phyloP scores from a whole-genome alignment of 352 stramenopile genomes.

The Thraustochytrium sp. region DNA sequence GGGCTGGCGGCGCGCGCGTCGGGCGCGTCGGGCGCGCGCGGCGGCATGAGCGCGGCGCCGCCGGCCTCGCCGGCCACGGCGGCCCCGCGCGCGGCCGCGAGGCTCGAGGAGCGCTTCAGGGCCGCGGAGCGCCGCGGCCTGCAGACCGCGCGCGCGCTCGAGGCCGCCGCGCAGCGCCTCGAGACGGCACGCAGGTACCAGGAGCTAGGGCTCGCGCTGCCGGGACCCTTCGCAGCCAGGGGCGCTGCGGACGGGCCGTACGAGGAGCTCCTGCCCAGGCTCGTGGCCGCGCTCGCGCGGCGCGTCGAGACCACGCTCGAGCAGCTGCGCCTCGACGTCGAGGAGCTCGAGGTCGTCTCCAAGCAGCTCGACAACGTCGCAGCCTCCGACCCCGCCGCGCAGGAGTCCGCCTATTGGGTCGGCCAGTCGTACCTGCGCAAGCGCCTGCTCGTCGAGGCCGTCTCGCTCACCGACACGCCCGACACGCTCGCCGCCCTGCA shows the following conservation, averaged over 20 bases:
- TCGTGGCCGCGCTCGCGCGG: neutral
- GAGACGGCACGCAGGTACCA: neutral
- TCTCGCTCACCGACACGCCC: neutral
- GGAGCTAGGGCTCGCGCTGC: slow-evolving; percentile 19
- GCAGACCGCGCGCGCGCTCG: neutral
- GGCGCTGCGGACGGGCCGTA: neutral
- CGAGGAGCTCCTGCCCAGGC: neutral
- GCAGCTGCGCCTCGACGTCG: slow-evolving; percentile 18
- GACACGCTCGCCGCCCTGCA: neutral
- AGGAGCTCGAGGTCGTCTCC: slow-evolving; percentile 35
- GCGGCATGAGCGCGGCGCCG: neutral
- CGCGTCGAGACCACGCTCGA: slow-evolving; percentile 11
- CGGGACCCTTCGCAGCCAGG: neutral
- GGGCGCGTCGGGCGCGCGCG: too few species aligned
- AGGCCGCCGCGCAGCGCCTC: neutral
- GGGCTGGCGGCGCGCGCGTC: too few species aligned
- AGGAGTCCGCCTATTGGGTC: neutral
- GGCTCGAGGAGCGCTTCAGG: neutral
- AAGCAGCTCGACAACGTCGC: slow-evolving; percentile 3
- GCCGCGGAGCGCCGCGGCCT: neutral
- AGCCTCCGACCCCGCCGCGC: neutral
- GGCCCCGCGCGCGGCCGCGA: neutral
- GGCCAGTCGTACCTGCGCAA: slow-evolving; percentile 13
- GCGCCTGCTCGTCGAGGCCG: slow-evolving; percentile 3
- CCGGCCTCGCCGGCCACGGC: neutral